phyloP scores from a whole-genome alignment of 2,329 filamentous ascomycete species.

The Talaromyces atroroseus region DNA sequence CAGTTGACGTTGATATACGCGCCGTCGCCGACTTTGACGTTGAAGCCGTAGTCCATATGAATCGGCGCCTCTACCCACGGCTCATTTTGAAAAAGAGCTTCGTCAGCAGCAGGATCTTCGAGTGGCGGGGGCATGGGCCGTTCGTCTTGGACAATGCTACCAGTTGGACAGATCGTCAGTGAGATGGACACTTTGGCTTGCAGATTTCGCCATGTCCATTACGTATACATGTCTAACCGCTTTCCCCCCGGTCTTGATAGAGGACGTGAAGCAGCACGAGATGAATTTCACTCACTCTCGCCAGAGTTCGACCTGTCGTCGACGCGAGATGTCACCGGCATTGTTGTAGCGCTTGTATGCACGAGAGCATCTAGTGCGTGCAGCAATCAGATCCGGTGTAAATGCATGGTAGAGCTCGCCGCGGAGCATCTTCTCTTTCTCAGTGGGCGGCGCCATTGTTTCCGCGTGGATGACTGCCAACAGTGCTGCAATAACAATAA shows the following conservation, averaged over 20 bases:
- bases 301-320: conserved; percentile 62
- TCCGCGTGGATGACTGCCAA: neutral
- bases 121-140: conserved; percentile 58
- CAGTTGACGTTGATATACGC: conserved; percentile 74
- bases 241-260: no score
- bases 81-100: conserved; percentile 56
- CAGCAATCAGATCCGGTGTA: conserved; percentile 59
- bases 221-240: no score
- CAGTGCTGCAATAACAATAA: neutral
- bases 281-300: conserved; percentile 54
- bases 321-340: conserved; percentile 54
- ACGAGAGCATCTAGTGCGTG: conserved; percentile 56
- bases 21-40: conserved; percentile 63
- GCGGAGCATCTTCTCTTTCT: conserved; percentile 50
- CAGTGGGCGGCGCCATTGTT: conserved; percentile 20
- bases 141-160: conserved; percentile 58
- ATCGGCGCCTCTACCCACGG: conserved; percentile 68
- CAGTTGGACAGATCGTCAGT: neutral
- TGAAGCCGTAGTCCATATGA: conserved; percentile 71
- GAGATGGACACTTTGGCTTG: neutral
- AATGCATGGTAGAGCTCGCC: conserved; percentile 73
- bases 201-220: neutral
- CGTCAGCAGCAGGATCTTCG: conserved; percentile 58
- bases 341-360: conserved; percentile 62
- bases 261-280: neutral